These are phyloP conservation scores for Sesbania bispinosa DNA, from an alignment of 306 rosid species.

Conservation along the genomic window DNA sequence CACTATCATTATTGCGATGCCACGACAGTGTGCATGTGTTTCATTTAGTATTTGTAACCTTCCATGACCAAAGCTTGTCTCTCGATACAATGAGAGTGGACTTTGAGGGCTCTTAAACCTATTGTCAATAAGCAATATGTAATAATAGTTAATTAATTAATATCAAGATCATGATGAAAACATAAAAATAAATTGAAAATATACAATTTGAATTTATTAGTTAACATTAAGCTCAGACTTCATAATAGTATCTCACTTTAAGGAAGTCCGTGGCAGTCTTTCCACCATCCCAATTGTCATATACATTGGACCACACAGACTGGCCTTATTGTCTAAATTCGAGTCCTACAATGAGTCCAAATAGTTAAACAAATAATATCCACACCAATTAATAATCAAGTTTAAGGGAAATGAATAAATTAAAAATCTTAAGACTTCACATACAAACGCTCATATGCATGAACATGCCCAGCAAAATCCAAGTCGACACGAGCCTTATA, in stretches of 20 bases:
- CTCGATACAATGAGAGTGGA: conserved; percentile 57
- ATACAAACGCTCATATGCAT: conserved; percentile 84
- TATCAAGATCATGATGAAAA: neutral
- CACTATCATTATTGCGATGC: conserved; percentile 71
- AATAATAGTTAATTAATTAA: too few species aligned
- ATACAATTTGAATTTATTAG: neutral
- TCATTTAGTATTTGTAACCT: conserved; percentile 53
- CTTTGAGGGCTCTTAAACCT: conserved; percentile 48
- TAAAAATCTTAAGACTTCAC: neutral
- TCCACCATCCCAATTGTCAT: conserved; percentile 70
- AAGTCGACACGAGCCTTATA: conserved; percentile 55
- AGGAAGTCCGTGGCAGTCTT: conserved; percentile 77
- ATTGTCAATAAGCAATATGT: neutral
- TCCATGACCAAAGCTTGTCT: conserved; percentile 83
- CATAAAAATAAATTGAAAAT: too few species aligned
- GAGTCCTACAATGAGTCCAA: conserved; percentile 36
- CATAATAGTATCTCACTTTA: conserved; percentile 34
- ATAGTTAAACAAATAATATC: too few species aligned
- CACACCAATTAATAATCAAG: neutral
- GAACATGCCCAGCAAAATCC: conserved; percentile 76
- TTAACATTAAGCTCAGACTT: neutral
- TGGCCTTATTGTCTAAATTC: conserved; percentile 53
- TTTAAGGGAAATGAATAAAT: neutral
- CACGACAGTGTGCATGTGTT: conserved; percentile 73
- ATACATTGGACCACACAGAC: conserved; percentile 61